Evolutionary conservation across 2,329 filamentous ascomycete species (phyloP), one percentile per base, ranked within the genome.

Genomic region (Metarhizium sp.): DNA sequence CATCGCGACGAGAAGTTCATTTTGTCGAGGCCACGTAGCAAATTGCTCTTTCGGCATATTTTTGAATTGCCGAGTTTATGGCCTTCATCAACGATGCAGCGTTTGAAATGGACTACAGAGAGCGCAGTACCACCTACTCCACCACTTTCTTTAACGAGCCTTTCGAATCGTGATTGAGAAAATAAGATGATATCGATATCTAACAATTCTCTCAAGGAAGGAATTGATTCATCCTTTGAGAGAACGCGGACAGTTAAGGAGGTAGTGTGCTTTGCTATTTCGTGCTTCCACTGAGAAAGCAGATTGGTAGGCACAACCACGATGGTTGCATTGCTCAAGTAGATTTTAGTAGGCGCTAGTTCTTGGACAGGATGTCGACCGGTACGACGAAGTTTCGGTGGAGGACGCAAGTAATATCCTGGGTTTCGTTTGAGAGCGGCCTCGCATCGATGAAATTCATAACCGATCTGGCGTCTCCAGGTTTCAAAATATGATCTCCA

Each of bases 11-110:
- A 85, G 16, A 90, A 73, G 11, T 78, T 71, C n/a, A 87, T 67
- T 13, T 67, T 67, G 18, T 84, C 77, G 1, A 85, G 67, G 2
- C 77, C 74, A 2, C 73, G 65, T 20, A 81, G 71, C 5, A 84
- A 63, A 45, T 79, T 75, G 48, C 83, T 90, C 61, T 77, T 82
- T 52, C 74, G 75, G 10, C 74, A 73, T 6, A 71, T 68, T 2
- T 71, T 78, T 0, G 80, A 81, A 42, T 88, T 86, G 0, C 90
- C 89, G 57, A 96, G 85, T 57, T 81, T 87, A 67, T 96, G 91
- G 0, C 92, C 92, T 75, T 96, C 92, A 60, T 97, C 92, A 18
- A 95, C 87, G 49, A 97, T 92, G 50, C 95, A 85, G 1, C 92
- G 80, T 63, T 96, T 86, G 79, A 92, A 96, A 62, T 90, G 90